phyloP scores from a whole-genome alignment of 2,329 filamentous ascomycete genomes.

The Coleophoma eucalyptorum region DNA sequence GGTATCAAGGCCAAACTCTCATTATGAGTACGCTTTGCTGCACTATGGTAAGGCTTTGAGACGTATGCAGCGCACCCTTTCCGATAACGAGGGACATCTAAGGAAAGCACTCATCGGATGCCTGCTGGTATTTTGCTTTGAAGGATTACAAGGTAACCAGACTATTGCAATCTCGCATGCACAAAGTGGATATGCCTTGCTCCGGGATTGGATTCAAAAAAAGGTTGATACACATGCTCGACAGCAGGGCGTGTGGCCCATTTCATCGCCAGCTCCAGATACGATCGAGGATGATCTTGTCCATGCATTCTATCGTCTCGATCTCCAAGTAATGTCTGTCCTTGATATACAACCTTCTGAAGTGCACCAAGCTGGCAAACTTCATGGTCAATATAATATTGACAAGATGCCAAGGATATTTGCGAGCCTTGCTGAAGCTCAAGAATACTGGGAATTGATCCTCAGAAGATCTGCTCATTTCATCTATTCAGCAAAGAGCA shows the following conservation, averaged over 20 bases:
- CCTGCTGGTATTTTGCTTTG: conserved; percentile 8
- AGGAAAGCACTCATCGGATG: conserved; percentile 5
- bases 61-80: conserved; percentile 2
- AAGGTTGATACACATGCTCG: not conserved
- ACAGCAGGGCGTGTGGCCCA: not conserved
- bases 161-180: conserved; percentile 8
- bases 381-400: not conserved
- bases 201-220: not conserved
- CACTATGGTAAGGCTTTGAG: conserved; percentile 4
- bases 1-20: not conserved
- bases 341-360: not conserved
- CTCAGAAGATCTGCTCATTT: no score
- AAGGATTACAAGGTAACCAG: conserved; percentile 6
- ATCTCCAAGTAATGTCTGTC: conserved; percentile 8
- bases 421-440: no score
- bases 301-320: conserved; percentile 4
- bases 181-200: conserved; percentile 4
- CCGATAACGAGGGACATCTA: not conserved
- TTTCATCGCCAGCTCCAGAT: not conserved
- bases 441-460: no score
- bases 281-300: conserved; percentile 8
- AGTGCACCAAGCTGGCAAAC: not conserved
- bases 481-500: no score
- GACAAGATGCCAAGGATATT: conserved; percentile 1
- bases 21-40: conserved; percentile 5